Conservation (phyloP, 2,329 filamentous ascomycete species). For the Claviceps capensis region DNA sequence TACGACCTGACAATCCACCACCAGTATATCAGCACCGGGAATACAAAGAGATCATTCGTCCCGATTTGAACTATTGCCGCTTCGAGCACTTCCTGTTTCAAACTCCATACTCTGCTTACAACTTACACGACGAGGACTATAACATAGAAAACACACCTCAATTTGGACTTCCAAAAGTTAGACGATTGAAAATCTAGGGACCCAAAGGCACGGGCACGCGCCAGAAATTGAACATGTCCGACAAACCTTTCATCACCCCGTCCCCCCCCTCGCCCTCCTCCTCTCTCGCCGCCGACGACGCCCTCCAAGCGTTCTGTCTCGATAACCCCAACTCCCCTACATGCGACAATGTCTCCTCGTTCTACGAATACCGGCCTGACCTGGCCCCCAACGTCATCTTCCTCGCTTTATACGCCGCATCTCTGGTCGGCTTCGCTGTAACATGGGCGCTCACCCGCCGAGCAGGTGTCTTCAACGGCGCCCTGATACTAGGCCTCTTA, state of each 20-base stretch:
- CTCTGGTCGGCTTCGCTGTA: slow-evolving; percentile 26
- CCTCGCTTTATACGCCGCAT: slow-evolving; percentile 33
- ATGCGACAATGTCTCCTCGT: slow-evolving; percentile 22
- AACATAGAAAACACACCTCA: background rate
- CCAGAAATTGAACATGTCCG: background rate
- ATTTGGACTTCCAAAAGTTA: background rate
- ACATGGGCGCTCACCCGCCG: slow-evolving; percentile 29
- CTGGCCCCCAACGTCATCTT: slow-evolving; percentile 38
- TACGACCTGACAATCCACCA: too few species aligned
- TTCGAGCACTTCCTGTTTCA: background rate
- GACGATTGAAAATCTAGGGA: too few species aligned
- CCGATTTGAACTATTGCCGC: background rate
- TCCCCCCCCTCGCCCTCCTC: background rate
- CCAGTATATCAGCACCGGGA: too few species aligned
- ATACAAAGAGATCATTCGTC: background rate
- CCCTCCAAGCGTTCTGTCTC: slow-evolving; percentile 13
- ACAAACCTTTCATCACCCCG: background rate
- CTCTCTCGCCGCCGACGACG: background rate
- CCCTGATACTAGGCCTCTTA: slow-evolving; percentile 38
- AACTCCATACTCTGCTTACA: too few species aligned
- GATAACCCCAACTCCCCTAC: slow-evolving; percentile 12
- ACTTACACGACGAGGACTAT: background rate
- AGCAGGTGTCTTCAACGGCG: slow-evolving; percentile 36
- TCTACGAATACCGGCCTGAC: slow-evolving; percentile 37
- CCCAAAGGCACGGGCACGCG: too few species aligned